These are phyloP conservation scores for Fragosphaeria purpurea DNA, from an alignment of 2,329 filamentous ascomycete genomes.

Conservation along the genomic window DNA sequence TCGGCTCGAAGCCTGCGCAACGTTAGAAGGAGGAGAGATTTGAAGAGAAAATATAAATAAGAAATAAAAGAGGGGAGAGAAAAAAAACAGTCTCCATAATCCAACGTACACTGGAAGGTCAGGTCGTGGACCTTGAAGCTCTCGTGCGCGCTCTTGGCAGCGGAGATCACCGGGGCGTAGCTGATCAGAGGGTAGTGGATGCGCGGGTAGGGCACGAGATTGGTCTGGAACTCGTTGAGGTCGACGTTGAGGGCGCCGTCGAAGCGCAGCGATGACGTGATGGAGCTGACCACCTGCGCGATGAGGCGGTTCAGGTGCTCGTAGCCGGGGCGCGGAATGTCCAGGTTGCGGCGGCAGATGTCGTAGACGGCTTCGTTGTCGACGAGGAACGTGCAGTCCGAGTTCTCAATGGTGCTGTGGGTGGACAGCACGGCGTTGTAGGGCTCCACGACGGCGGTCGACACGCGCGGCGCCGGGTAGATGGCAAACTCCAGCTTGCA, in stretches of 20 bases:
- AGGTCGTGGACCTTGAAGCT: conserved; percentile 77
- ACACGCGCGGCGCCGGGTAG: conserved; percentile 60
- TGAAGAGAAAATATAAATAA: not conserved
- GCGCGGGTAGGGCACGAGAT: conserved; percentile 62
- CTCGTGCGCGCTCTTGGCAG: conserved; percentile 71
- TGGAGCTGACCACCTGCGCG: conserved; percentile 64
- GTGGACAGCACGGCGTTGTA: conserved; percentile 67
- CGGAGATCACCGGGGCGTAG: conserved; percentile 62
- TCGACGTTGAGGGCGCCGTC: conserved; percentile 65
- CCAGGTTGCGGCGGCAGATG: conserved; percentile 62
- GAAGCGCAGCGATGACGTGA: conserved; percentile 62
- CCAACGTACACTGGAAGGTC: conserved; percentile 58
- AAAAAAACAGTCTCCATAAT: not conserved
- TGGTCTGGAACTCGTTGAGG: conserved; percentile 70
- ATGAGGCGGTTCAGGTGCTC: conserved; percentile 66
- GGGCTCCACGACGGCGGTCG: conserved; percentile 61
- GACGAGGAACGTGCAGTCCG: conserved; percentile 69
- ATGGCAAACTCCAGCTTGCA: conserved; percentile 67
- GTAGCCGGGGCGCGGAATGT: conserved; percentile 58
- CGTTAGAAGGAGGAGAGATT: not conserved
- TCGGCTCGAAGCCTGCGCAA: conserved; percentile 57
- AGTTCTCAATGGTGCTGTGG: conserved; percentile 67
- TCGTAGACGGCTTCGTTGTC: conserved; percentile 69
- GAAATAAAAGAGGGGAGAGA: not conserved
- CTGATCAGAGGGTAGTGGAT: conserved; percentile 67